These are phyloP conservation scores for Monilinia fructigena DNA, from an alignment of 2,329 filamentous ascomycete species.

Conservation along the genomic window DNA sequence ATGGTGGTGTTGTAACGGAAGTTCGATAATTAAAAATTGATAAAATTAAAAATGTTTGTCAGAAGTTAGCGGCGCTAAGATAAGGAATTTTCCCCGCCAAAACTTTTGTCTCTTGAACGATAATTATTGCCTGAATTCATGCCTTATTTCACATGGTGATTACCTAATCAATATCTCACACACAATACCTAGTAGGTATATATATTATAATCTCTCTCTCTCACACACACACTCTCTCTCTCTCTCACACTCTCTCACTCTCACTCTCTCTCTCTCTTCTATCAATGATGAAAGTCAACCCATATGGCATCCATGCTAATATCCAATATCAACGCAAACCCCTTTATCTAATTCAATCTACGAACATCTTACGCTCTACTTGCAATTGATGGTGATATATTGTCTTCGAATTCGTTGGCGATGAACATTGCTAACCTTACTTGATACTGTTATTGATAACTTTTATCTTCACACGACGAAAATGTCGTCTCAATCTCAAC, in stretches of 20 bases:
- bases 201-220: too few species aligned
- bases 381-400: not conserved
- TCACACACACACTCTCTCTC: too few species aligned
- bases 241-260: too few species aligned
- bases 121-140: not conserved
- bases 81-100: slow-evolving; percentile 18
- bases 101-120: not conserved
- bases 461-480: not conserved
- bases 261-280: too few species aligned
- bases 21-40: slow-evolving; percentile 23
- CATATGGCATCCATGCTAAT: not conserved
- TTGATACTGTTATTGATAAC: not conserved
- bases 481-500: slow-evolving; percentile 11
- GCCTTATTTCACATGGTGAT: not conserved
- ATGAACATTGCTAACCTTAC: not conserved
- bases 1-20: slow-evolving; percentile 19
- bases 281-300: not conserved
- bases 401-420: not conserved
- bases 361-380: not conserved
- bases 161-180: not conserved
- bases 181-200: too few species aligned
- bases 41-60: slow-evolving; percentile 25
- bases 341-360: too few species aligned
- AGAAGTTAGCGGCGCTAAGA: slow-evolving; percentile 22
- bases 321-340: not conserved